Base-by-base conservation (phyloP, 1,139 yeast genomes). In the Saccharomyces hybrid region DNA sequence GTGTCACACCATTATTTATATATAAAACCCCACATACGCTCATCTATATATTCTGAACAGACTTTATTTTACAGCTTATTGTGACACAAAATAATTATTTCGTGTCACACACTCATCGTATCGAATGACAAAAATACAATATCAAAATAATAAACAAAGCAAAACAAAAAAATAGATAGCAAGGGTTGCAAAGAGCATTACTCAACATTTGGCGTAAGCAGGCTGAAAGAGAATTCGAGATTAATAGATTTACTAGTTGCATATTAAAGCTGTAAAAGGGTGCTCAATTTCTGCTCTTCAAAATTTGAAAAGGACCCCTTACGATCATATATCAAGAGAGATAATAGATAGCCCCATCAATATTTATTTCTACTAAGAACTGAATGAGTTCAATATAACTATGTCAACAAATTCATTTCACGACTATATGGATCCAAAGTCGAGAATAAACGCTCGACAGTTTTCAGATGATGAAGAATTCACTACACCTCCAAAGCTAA, bases 391-490 rank as follows among this genome's bases (percentile, higher is more conserved):
- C 32, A 9, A 47, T 9, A 27, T 12, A 28, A 47, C 4, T 5
- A 26, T 27, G 32, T 14, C 48, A 21, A 28, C 48, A 26, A 47
- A 47, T 21, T 47, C 32, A 21, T 28, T 21, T 14, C 26, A 44
- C 16, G 48, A 41, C 19, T 38, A 41, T 24, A 28, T 26, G 46
- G 31, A 41, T 41, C 24, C 11, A 27, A 28, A 28, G 6, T 27
- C 32, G 48, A 47, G n/a, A 44, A 52, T 47, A 11, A 51, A 52
- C 9, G 57, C 57, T 41, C 65, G 44, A 38, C 44, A 38, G 44
- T 11, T 64, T 50, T 61, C 64, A 12, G 68, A 64, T 48, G 70
- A 66, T 51, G 71, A 66, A 41, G 61, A 64, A 42, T 48, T 62
- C 26, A 53, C 60, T 29, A 64, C 63, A 0, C 67, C 68, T 5